A percentile compares a stretch with the other conserved stretches of the same genome.
phyloP scores from a whole-genome alignment of 2,329 filamentous ascomycete species.

The Apiospora rasikravindrae region DNA sequence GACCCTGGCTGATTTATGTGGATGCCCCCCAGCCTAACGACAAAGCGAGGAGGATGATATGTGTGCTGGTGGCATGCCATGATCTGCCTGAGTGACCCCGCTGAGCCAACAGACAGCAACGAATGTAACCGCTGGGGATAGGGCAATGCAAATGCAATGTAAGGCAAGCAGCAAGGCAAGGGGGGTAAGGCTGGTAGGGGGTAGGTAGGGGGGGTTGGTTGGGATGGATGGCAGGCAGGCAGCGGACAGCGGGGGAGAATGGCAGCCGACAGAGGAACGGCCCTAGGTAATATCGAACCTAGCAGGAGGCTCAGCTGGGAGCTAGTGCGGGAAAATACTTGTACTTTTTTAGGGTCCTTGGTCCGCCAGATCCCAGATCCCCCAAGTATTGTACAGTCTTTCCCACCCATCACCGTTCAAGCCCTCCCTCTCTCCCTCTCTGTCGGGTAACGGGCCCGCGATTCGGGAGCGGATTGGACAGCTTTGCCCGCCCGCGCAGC shows the following conservation, averaged over 20 bases:
- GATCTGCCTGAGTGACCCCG: not conserved
- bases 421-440: slow-evolving; percentile 5
- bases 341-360: not conserved
- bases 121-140: slow-evolving; percentile 1
- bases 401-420: slow-evolving; percentile 11
- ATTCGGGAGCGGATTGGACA: slow-evolving; percentile 10
- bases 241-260: not conserved
- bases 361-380: not conserved
- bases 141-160: not conserved
- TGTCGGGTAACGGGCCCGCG: slow-evolving; percentile 1
- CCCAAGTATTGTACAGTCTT: not conserved
- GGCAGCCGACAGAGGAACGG: not conserved
- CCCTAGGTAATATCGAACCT: not conserved
- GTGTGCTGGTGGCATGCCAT: not conserved
- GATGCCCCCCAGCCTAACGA: not conserved
- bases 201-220: not conserved
- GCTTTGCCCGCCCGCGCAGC: slow-evolving; percentile 9
- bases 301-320: slow-evolving; percentile 1
- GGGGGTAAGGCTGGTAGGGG: not conserved
- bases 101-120: not conserved
- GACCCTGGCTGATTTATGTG: slow-evolving; percentile 6
- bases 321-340: not conserved
- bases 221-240: not conserved
- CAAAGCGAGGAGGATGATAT: not conserved
- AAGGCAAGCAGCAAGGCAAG: slow-evolving; percentile 7